A percentile compares a stretch with the other conserved stretches of the same genome.
These are phyloP conservation scores for Akanthomyces lecanii DNA, from an alignment of 2,329 filamentous ascomycete species.

Conservation along the genomic window DNA sequence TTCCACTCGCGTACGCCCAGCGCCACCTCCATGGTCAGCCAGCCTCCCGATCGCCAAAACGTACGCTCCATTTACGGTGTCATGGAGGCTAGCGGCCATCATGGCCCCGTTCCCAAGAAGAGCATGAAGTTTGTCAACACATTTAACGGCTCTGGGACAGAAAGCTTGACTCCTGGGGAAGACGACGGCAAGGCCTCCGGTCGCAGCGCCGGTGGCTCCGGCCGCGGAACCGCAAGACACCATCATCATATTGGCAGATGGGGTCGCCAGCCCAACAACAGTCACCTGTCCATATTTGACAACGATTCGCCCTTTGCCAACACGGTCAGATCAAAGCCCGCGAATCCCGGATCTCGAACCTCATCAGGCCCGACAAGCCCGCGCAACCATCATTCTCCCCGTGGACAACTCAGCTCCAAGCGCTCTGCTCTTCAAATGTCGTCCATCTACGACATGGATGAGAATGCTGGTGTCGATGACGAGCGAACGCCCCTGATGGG, in stretches of 20 bases:
- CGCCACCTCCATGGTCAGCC: constrained; percentile 76
- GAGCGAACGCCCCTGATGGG: constrained; percentile 79
- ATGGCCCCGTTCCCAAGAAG: constrained; percentile 57
- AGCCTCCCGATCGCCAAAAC: constrained; percentile 56
- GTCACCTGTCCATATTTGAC: constrained; percentile 68
- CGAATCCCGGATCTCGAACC: constrained; percentile 53
- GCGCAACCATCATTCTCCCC: constrained; percentile 43
- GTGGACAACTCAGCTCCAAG: constrained; percentile 37
- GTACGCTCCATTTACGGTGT: constrained; percentile 63
- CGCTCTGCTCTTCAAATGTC: constrained; percentile 56
- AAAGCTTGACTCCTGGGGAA: constrained; percentile 53
- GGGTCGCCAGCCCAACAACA: constrained; percentile 64
- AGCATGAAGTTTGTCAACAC: constrained; percentile 95
- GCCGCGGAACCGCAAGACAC: constrained; percentile 65
- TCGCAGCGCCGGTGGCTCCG: constrained; percentile 57
- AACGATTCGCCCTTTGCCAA: constrained; percentile 75
- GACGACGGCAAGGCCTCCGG: constrained; percentile 62
- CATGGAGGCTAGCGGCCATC: constrained; percentile 50
- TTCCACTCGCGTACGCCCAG: constrained; percentile 95
- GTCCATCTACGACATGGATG: constrained; percentile 73
- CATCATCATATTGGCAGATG: constrained; percentile 72
- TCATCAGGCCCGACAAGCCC: constrained; percentile 69
- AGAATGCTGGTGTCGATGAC: constrained; percentile 72
- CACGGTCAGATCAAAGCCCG: constrained; percentile 58
- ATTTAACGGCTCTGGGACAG: constrained; percentile 58